Percentiles rank a stretch among this genome's conserved stretches.
Evolutionary conservation across 2,329 filamentous ascomycete species (phyloP).

Genomic region (Phoma sp.): DNA sequence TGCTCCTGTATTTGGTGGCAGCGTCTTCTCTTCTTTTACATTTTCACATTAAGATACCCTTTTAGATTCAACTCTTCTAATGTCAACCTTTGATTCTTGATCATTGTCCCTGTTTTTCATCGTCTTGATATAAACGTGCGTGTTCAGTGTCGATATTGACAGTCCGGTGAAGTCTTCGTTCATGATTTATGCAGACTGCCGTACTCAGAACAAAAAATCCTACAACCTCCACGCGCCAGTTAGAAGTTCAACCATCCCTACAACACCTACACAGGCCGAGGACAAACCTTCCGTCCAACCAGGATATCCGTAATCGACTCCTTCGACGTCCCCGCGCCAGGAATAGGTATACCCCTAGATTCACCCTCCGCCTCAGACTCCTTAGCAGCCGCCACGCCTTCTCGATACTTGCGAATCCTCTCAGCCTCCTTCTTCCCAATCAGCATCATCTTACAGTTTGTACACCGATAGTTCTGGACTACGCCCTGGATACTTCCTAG

Average conservation of each 20-base stretch:
- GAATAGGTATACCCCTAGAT: not conserved
- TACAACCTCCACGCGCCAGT: too few species aligned
- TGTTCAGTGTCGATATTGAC: too few species aligned
- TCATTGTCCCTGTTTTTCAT: not conserved
- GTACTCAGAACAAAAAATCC: too few species aligned
- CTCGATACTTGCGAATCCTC: not conserved
- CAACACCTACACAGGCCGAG: too few species aligned
- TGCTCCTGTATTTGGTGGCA: too few species aligned
- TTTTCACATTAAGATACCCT: conserved; percentile 24
- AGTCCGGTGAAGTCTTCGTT: too few species aligned
- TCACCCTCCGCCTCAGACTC: not conserved
- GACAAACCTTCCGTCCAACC: not conserved
- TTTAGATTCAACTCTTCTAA: conserved; percentile 20
- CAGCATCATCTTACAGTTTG: not conserved
- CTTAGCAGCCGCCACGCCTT: not conserved
- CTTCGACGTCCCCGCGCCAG: not conserved
- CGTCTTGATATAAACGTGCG: too few species aligned
- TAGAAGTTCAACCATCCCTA: too few species aligned
- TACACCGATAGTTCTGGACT: not conserved
- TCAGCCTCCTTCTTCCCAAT: not conserved
- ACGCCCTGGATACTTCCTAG: not conserved
- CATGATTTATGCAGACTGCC: too few species aligned
- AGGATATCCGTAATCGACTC: not conserved
- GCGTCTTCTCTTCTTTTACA: conserved; percentile 8
- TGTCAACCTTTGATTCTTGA: not conserved